phyloP scores from a whole-genome alignment of 805 yeast genomes.

The Lipomyces yamadae region DNA sequence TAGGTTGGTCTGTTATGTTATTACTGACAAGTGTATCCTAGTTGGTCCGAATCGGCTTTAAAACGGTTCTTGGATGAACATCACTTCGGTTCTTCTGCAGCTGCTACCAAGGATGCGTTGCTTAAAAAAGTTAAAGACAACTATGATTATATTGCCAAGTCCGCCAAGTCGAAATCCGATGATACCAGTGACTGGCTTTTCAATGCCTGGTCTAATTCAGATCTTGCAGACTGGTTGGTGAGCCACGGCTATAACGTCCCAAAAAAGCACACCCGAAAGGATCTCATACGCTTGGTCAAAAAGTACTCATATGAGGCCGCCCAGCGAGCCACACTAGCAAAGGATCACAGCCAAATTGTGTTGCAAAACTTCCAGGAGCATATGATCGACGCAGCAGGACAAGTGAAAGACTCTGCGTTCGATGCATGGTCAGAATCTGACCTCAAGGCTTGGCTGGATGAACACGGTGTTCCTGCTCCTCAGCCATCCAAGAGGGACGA shows the following conservation, averaged over 20 bases:
- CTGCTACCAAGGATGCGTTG: slow-evolving; percentile 24
- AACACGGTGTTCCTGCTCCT: slow-evolving; percentile 45
- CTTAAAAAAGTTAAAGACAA: slow-evolving; percentile 29
- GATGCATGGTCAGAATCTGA: slow-evolving; percentile 52
- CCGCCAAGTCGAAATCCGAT: slow-evolving; percentile 10
- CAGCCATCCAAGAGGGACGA: slow-evolving; percentile 26
- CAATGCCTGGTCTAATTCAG: slow-evolving; percentile 39
- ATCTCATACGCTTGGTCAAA: slow-evolving; percentile 24
- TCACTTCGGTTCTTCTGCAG: slow-evolving; percentile 19
- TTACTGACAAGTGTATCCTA: background rate
- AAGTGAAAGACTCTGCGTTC: slow-evolving; percentile 47
- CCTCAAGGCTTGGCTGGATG: slow-evolving; percentile 51
- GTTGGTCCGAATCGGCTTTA: slow-evolving; percentile 33
- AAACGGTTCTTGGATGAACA: slow-evolving; percentile 26
- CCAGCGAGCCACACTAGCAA: slow-evolving; percentile 10
- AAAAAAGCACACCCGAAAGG: slow-evolving; percentile 22
- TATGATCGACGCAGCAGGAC: slow-evolving; percentile 48
- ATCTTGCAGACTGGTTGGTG: slow-evolving; percentile 34
- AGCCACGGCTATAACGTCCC: slow-evolving; percentile 35
- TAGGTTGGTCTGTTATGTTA: background rate
- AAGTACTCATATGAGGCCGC: slow-evolving; percentile 28
- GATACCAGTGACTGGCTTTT: slow-evolving; percentile 37
- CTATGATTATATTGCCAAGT: slow-evolving; percentile 27
- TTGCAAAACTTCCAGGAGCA: slow-evolving; percentile 44
- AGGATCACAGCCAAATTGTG: slow-evolving; percentile 23